Conservation (phyloP, 345 rosid genomes). For the Hibiscus syriacus region DNA sequence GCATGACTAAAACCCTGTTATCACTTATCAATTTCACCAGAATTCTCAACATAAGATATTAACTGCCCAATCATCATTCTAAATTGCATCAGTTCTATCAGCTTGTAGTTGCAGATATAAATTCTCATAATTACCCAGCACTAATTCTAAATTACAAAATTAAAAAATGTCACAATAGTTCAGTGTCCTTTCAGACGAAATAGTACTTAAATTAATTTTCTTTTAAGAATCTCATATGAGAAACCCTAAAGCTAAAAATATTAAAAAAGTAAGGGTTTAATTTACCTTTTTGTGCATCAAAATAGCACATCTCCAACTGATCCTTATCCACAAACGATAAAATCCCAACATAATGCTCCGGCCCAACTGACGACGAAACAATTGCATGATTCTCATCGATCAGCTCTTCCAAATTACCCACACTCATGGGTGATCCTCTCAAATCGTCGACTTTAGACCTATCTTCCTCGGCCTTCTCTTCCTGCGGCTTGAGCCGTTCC, state of each 20-base stretch:
- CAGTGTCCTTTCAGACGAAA: not conserved
- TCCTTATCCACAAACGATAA: conserved; percentile 92
- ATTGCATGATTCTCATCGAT: conserved; percentile 98
- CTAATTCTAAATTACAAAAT: not conserved
- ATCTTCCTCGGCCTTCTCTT: conserved; percentile 95
- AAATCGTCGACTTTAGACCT: conserved; percentile 89
- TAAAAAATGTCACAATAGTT: not conserved
- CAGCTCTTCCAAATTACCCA: conserved; percentile 87
- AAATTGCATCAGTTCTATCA: not conserved
- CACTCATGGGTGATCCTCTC: conserved; percentile 94
- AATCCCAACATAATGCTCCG: conserved; percentile 91
- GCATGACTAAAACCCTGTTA: not conserved
- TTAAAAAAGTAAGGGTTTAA: not conserved
- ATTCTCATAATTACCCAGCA: not conserved
- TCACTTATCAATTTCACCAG: not conserved
- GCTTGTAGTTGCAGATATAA: not conserved
- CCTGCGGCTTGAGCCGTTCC: conserved; percentile 89
- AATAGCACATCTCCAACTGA: conserved; percentile 95
- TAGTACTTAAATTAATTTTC: not conserved
- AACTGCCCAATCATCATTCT: not conserved
- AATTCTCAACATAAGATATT: not conserved
- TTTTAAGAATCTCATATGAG: not conserved
- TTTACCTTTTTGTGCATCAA: conserved; percentile 92
- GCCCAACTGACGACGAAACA: conserved; percentile 89
- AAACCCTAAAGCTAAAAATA: not conserved